These are phyloP conservation scores for Lasiosphaeria ovina DNA, from an alignment of 495 filamentous ascomycete species.

Conservation along the genomic window DNA sequence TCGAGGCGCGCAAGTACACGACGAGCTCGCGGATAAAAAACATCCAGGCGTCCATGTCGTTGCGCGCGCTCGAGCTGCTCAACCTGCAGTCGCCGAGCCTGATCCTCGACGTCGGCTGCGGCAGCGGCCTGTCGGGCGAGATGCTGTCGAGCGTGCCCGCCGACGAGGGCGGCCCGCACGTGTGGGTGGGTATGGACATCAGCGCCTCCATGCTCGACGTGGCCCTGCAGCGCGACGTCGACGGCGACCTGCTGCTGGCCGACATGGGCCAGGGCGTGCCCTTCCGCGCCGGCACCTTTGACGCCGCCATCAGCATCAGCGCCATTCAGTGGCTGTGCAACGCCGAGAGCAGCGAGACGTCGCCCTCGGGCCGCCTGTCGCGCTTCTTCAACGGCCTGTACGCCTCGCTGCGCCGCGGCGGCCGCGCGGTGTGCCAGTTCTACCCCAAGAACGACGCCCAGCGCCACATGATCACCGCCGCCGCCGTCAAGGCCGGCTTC, in stretches of 20 bases:
- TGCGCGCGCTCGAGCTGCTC: constrained; percentile 87
- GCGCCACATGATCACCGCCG: constrained; percentile 82
- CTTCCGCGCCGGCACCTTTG: constrained; percentile 88
- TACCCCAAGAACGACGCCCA: constrained; percentile 95
- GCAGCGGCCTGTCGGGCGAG: constrained; percentile 90
- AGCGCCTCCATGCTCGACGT: constrained; percentile 90
- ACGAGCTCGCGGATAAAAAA: constrained; percentile 91
- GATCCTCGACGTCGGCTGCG: constrained; percentile 93
- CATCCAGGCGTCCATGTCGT: constrained; percentile 92
- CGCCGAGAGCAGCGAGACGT: constrained; percentile 82
- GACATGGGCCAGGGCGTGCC: constrained; percentile 96
- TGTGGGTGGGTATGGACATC: constrained; percentile 94
- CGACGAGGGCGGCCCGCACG: constrained; percentile 78
- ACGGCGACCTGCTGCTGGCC: constrained; percentile 86
- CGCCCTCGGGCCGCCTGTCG: constrained; percentile 66
- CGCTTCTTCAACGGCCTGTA: constrained; percentile 95
- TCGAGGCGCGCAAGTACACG: constrained; percentile 95
- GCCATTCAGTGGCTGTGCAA: constrained; percentile 98
- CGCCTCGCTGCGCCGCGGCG: constrained; percentile 76
- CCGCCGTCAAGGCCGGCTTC: constrained; percentile 90
- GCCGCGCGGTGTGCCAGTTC: constrained; percentile 92
- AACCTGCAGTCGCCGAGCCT: constrained; percentile 74
- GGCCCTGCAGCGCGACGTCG: constrained; percentile 84
- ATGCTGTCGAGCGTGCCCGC: constrained; percentile 69
- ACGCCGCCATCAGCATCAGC: constrained; percentile 90